Evolutionary conservation across 1,284 basidiomycete species (phyloP).

Genomic region (Papiliotrema terrestris): DNA sequence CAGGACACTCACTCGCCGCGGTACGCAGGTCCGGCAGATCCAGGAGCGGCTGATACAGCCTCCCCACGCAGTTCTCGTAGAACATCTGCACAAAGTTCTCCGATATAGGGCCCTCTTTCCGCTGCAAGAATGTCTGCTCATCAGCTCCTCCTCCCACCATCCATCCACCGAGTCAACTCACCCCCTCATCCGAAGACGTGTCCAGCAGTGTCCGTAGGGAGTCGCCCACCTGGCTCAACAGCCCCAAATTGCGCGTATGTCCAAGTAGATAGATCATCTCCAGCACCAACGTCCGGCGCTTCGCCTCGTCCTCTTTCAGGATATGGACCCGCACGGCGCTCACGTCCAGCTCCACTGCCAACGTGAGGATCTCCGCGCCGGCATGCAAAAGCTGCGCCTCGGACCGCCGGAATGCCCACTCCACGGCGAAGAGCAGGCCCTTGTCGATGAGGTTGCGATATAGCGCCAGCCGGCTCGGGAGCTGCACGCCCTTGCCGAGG

Average conservation of each 20-base stretch:
- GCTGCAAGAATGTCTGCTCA: slow-evolving; percentile 53
- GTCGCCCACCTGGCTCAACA: slow-evolving; percentile 88
- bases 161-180: slow-evolving; percentile 22
- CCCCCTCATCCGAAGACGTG: slow-evolving; percentile 50
- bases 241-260: slow-evolving; percentile 73
- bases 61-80: slow-evolving; percentile 70
- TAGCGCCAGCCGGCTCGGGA: slow-evolving; percentile 78
- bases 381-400: slow-evolving; percentile 65
- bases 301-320: slow-evolving; percentile 68
- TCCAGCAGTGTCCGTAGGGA: slow-evolving; percentile 83
- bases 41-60: slow-evolving; percentile 72
- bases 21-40: slow-evolving; percentile 73
- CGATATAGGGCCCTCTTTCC: slow-evolving; percentile 77
- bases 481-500: slow-evolving; percentile 95
- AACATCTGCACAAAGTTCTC: slow-evolving; percentile 90
- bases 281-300: slow-evolving; percentile 60
- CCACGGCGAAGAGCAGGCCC: slow-evolving; percentile 82
- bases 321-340: slow-evolving; percentile 80
- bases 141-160: neutral
- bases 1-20: slow-evolving; percentile 55
- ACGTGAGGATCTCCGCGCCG: slow-evolving; percentile 80
- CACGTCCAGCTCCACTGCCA: slow-evolving; percentile 87
- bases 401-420: slow-evolving; percentile 70
- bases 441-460: slow-evolving; percentile 86
- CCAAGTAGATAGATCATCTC: slow-evolving; percentile 74